phyloP scores from a whole-genome alignment of 179 eudicot genomes.

The Heliamphora pulchella region DNA sequence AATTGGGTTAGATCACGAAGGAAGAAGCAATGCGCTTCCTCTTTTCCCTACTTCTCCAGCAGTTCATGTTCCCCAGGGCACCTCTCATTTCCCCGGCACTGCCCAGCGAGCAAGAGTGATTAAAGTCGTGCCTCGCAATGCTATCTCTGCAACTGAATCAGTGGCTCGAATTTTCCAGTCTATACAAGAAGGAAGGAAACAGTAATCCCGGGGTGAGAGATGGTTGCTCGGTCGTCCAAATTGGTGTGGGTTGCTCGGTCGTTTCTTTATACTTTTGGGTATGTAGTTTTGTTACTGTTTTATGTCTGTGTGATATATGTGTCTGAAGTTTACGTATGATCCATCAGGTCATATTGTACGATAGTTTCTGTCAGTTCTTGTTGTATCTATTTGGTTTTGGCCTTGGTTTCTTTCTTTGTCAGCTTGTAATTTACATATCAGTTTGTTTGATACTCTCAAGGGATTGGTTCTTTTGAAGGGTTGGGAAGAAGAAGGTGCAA shows the following conservation, averaged over 20 bases:
- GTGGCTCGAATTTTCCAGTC: conserved; percentile 81
- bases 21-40: conserved; percentile 32
- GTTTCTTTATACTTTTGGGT: not conserved
- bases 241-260: not conserved
- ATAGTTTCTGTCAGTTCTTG: not conserved
- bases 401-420: not conserved
- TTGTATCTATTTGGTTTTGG: not conserved
- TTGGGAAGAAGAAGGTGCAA: no score
- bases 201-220: conserved; percentile 11
- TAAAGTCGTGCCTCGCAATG: conserved; percentile 78
- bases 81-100: conserved; percentile 22
- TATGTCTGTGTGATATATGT: not conserved
- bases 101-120: conserved; percentile 45
- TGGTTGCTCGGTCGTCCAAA: not conserved
- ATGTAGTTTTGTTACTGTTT: not conserved
- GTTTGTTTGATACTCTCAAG: no score
- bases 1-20: not conserved
- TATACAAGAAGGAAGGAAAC: conserved; percentile 80
- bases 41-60: conserved; percentile 36
- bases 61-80: conserved; percentile 15
- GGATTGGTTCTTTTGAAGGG: no score
- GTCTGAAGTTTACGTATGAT: not conserved
- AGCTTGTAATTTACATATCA: not conserved
- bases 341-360: not conserved
- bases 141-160: conserved; percentile 62